These are phyloP conservation scores for Pseudonectria buxi DNA, from an alignment of 2,329 filamentous ascomycete species.

Conservation along the genomic window DNA sequence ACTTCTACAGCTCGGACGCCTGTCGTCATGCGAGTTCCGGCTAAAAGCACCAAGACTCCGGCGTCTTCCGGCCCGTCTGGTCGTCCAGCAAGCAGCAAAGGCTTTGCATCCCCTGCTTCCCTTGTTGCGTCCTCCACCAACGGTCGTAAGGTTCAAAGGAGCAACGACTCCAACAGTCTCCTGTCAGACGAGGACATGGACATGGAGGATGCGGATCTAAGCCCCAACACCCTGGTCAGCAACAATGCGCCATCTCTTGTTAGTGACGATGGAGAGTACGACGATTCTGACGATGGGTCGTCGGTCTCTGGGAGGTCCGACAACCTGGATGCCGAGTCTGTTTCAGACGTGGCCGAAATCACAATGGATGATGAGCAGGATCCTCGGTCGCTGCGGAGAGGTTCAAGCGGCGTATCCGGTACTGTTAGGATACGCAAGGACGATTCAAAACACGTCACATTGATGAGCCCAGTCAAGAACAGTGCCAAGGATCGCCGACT, in stretches of 20 bases:
- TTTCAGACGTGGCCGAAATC: slow-evolving; percentile 57
- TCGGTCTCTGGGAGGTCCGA: slow-evolving; percentile 52
- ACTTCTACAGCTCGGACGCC: slow-evolving; percentile 26
- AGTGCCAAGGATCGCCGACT: slow-evolving; percentile 27
- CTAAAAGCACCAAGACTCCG: slow-evolving; percentile 49
- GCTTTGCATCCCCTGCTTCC: slow-evolving; percentile 33
- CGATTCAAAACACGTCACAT: slow-evolving; percentile 48
- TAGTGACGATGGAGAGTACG: slow-evolving; percentile 74
- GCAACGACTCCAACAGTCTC: slow-evolving; percentile 14
- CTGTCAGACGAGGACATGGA: slow-evolving; percentile 43
- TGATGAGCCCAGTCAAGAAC: slow-evolving; percentile 45
- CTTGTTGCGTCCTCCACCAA: slow-evolving; percentile 31
- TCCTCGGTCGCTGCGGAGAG: slow-evolving; percentile 37
- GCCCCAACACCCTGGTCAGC: slow-evolving; percentile 62
- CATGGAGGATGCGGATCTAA: slow-evolving; percentile 54
- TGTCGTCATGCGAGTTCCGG: slow-evolving; percentile 52
- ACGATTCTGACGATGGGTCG: slow-evolving; percentile 61
- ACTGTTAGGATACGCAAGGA: slow-evolving; percentile 47
- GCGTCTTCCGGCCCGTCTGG: slow-evolving; percentile 31
- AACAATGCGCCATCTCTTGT: slow-evolving; percentile 75
- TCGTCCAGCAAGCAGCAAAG: slow-evolving; percentile 54
- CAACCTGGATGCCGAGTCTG: slow-evolving; percentile 50
- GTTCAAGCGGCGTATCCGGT: slow-evolving; percentile 35
- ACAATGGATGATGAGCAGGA: slow-evolving; percentile 52
- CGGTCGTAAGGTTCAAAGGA: slow-evolving; percentile 11